Evolutionary conservation across 306 rosid species (phyloP).

Genomic region (Parietaria judaica): DNA sequence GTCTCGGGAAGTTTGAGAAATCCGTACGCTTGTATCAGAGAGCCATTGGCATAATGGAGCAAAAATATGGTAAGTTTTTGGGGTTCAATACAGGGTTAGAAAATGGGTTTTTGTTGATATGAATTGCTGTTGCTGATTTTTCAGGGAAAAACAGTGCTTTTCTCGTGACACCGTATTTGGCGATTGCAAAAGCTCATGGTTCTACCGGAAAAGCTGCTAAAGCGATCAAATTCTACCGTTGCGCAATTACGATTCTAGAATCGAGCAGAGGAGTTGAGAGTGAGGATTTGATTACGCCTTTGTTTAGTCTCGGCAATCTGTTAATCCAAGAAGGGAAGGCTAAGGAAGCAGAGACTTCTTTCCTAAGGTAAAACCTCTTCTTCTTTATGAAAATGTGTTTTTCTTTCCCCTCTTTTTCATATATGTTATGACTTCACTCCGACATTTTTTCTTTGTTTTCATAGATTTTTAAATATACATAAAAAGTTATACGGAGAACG

Average conservation of each 20-base stretch:
- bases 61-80: conserved; percentile 42
- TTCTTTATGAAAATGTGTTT: not conserved
- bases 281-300: conserved; percentile 70
- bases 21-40: conserved; percentile 54
- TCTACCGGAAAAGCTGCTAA: conserved; percentile 51
- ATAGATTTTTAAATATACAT: conserved; percentile 58
- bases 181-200: conserved; percentile 66
- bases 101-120: not conserved
- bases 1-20: conserved; percentile 53
- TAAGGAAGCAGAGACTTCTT: conserved; percentile 65
- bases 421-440: not conserved
- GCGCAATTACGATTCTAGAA: conserved; percentile 51
- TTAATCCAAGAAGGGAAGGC: conserved; percentile 68
- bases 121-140: not conserved
- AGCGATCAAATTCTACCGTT: conserved; percentile 54
- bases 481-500: conserved; percentile 57
- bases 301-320: conserved; percentile 71
- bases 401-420: conserved; percentile 4
- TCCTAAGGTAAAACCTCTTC: conserved; percentile 45
- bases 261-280: conserved; percentile 59
- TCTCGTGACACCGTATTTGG: conserved; percentile 67
- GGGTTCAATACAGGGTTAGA: not conserved
- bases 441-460: conserved; percentile 19
- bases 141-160: conserved; percentile 50
- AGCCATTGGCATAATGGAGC: conserved; percentile 61